Evolutionary conservation across 345 rosid genomes (phyloP).

Genomic region (Theobroma cacao): DNA sequence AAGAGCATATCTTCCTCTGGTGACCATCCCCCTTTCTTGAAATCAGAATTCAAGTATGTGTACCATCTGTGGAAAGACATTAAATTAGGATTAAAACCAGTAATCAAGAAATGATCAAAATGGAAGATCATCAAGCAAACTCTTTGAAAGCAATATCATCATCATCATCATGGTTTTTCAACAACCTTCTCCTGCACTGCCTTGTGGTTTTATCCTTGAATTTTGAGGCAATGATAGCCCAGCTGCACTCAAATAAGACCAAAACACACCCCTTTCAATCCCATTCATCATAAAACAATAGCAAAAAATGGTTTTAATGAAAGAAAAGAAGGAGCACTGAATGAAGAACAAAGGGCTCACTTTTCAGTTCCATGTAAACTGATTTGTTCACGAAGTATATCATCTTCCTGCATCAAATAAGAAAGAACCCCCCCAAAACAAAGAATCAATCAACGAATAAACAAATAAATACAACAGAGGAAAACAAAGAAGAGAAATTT

Average conservation of each 20-base stretch:
- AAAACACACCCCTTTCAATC: conserved; percentile 11
- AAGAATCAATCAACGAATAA: conserved; percentile 1
- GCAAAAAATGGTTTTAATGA: background rate
- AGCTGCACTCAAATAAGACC: conserved; percentile 40
- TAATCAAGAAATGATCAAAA: conserved; percentile 7
- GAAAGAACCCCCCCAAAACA: conserved; percentile 20
- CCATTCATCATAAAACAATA: background rate
- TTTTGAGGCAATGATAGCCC: conserved; percentile 91
- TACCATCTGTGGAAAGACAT: conserved; percentile 70
- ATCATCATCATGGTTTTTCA: conserved; percentile 16
- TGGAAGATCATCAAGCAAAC: conserved; percentile 14
- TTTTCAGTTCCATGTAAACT: conserved; percentile 82
- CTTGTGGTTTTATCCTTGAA: conserved; percentile 93
- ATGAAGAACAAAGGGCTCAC: conserved; percentile 32
- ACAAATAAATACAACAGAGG: conserved; percentile 20
- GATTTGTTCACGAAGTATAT: conserved; percentile 81
- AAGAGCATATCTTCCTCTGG: conserved; percentile 94
- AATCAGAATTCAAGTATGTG: conserved; percentile 91
- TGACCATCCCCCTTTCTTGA: conserved; percentile 99
- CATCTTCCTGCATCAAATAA: conserved; percentile 68
- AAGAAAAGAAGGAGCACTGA: background rate
- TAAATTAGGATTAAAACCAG: conserved; percentile 11
- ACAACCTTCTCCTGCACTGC: conserved; percentile 95
- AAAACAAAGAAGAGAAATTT: background rate
- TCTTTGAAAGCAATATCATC: background rate